These are phyloP conservation scores for Buxus sempervirens DNA, from an alignment of 164 flowering plant species.

Conservation along the genomic window DNA sequence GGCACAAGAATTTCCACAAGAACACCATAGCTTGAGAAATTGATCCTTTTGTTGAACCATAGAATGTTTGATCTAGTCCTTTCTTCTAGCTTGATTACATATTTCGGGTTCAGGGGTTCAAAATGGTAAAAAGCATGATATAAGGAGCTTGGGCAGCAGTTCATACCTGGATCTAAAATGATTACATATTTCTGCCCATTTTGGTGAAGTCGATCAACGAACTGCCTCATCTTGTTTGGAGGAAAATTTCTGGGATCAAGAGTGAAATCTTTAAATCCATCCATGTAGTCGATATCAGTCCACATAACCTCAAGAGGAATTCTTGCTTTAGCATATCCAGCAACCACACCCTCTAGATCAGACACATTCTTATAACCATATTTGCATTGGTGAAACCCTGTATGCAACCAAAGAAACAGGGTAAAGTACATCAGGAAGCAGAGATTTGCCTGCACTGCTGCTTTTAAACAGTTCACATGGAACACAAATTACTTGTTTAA, in stretches of 20 bases:
- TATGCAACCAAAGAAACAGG: background rate
- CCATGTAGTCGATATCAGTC: slow-evolving; percentile 93
- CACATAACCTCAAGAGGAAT: slow-evolving; percentile 95
- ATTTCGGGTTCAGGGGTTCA: too few relatives aligned
- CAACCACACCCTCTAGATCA: slow-evolving; percentile 67
- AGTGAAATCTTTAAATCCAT: slow-evolving; percentile 70
- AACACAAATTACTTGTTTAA: too few relatives aligned
- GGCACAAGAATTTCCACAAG: too few relatives aligned
- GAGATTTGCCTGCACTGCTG: slow-evolving; percentile 11
- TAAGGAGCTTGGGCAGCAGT: background rate
- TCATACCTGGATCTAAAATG: slow-evolving; percentile 76
- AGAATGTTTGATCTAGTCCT: too few relatives aligned
- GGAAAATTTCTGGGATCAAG: slow-evolving; percentile 78
- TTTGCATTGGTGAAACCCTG: slow-evolving; percentile 91
- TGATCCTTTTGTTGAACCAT: too few relatives aligned
- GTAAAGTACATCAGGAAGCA: too few relatives aligned
- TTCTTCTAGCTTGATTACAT: too few relatives aligned
- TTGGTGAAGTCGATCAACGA: slow-evolving; percentile 52
- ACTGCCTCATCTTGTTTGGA: slow-evolving; percentile 36
- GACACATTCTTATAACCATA: slow-evolving; percentile 67
- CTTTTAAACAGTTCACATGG: background rate
- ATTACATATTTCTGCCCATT: slow-evolving; percentile 66
- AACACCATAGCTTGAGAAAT: too few relatives aligned
- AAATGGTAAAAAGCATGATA: background rate
- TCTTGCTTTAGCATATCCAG: slow-evolving; percentile 71